Conservation (phyloP, 73 alveolate genomes). For the Paramecium sexaurelia region DNA sequence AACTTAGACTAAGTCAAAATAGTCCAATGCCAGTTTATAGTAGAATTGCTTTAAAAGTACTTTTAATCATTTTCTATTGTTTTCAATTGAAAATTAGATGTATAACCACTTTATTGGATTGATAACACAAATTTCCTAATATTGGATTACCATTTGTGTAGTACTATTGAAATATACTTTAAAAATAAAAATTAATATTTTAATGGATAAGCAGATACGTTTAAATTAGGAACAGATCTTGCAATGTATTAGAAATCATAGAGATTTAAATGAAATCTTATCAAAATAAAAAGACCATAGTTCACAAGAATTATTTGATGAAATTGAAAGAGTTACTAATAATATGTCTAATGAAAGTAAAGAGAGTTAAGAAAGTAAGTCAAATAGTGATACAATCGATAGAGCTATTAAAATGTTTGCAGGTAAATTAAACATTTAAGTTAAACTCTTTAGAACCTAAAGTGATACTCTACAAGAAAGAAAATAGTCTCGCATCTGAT, state of each 20-base stretch:
- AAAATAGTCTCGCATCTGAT: background rate
- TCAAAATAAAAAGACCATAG: slow-evolving; percentile 5
- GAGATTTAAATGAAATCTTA: slow-evolving; percentile 16
- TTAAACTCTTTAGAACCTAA: slow-evolving; percentile 4
- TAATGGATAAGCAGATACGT: slow-evolving; percentile 21
- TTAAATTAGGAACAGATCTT: slow-evolving; percentile 36
- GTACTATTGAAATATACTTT: background rate
- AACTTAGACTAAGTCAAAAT: slow-evolving; percentile 51
- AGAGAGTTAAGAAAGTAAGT: slow-evolving; percentile 12
- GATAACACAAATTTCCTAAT: background rate
- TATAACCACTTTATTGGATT: background rate
- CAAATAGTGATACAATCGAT: background rate
- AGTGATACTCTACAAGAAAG: background rate
- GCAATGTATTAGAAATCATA: background rate
- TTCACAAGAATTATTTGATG: slow-evolving; percentile 31
- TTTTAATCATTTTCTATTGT: background rate
- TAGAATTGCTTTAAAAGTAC: slow-evolving; percentile 26
- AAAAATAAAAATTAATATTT: background rate
- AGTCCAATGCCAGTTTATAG: slow-evolving; percentile 54
- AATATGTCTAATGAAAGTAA: background rate
- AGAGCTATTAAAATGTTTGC: background rate
- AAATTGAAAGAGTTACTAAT: background rate
- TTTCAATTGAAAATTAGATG: background rate
- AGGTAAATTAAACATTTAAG: background rate
- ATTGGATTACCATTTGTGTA: background rate